Base-by-base conservation (phyloP, 257 asterid species). In the Cordia subcordata region DNA sequence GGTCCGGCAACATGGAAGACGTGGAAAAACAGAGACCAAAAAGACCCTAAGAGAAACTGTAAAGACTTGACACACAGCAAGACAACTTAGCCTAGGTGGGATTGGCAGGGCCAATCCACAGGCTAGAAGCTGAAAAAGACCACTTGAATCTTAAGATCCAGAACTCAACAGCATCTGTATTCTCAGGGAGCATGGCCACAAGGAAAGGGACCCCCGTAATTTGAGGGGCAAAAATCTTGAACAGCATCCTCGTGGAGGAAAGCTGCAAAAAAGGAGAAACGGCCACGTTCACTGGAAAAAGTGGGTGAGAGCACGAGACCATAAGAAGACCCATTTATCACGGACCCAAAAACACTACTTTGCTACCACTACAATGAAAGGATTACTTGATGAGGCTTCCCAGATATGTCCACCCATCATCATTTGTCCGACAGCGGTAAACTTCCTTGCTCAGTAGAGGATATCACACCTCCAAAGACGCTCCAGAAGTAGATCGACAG, bases 391-490 rank as follows among this genome's bases (percentile, higher is more conserved):
- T 60, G 59, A 60, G 49, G 19, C 62, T 49, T 66, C 73, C 42
- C 45, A 58, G 11, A 57, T 57, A 61, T 46, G 49, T 46, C 61
- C 68, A 32, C 46, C 18, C 40, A 35, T 46, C 22, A 27, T 17
- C 20, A n/a, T 46, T 27, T 3, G 42, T 32, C 42, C 27, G n/a
- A 20, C 52, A 39, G 23, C 16, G 6, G 50, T 0, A 12, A 10
- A 8, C 21, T 32, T 15, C 46, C 23, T 56, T 54, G 69, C 62
- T 79, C 67, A 86, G 60, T 61, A 72, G 49, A 93, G 96, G 65
- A 93, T 75, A 53, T 93, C 92, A 16, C 99, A 93, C 86, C 92
- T 83, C 88, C 95, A 81, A 10, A 89, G 87, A 12, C 62, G 75
- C 75, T 83, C 92, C 56, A 63, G 19, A 19, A 93, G 96, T 65